Percentiles rank a stretch among this genome's conserved stretches.
These are phyloP conservation scores for Francoa sonchifolia DNA, from an alignment of 441 rosid genomes.

Conservation along the genomic window DNA sequence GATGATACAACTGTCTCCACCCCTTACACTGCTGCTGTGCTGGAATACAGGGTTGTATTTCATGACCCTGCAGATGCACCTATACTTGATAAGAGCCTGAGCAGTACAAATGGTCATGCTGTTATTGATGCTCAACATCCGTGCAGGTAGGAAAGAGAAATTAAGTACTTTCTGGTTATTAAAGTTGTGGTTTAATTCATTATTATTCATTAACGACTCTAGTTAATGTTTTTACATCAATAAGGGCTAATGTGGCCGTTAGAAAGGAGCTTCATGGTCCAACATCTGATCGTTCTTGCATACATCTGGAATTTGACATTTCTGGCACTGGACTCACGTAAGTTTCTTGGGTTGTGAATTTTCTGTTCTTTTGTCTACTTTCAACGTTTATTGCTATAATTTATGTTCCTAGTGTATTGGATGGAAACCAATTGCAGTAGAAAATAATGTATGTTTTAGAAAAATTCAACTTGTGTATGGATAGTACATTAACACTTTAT, in stretches of 20 bases:
- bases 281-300: constrained; percentile 86
- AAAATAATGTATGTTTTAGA: too few relatives aligned
- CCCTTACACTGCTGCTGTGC: constrained; percentile 62
- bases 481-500: background rate
- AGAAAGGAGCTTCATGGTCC: constrained; percentile 81
- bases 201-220: too few relatives aligned
- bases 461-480: too few relatives aligned
- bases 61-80: constrained; percentile 33
- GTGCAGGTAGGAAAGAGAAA: constrained; percentile 39
- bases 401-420: too few relatives aligned
- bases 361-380: too few relatives aligned
- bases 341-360: constrained; percentile 24
- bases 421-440: too few relatives aligned
- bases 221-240: constrained; percentile 11
- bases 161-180: too few relatives aligned
- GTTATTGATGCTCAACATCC: constrained; percentile 73
- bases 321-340: constrained; percentile 59
- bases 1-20: constrained; percentile 58
- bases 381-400: too few relatives aligned
- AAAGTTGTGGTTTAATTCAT: too few relatives aligned
- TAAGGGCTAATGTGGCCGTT: constrained; percentile 68
- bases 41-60: constrained; percentile 57
- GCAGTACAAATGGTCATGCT: constrained; percentile 48
- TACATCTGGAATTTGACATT: constrained; percentile 81
- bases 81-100: constrained; percentile 23